Evolutionary conservation across 148 eudicot genomes (phyloP).

Genomic region (Camellia sinensis): DNA sequence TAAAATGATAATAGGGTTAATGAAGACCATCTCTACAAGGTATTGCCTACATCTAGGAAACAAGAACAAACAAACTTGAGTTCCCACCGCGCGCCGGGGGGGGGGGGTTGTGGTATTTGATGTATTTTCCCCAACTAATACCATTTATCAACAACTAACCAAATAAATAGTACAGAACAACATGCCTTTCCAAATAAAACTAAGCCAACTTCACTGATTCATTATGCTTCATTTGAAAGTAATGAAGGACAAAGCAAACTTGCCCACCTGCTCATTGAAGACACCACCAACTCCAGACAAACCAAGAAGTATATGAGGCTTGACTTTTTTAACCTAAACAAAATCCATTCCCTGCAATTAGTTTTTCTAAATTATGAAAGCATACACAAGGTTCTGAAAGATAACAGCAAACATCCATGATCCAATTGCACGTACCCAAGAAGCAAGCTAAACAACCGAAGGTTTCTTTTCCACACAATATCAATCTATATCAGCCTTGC

Average conservation of each 20-base stretch:
- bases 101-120: too few species aligned
- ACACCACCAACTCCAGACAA: conserved; percentile 97
- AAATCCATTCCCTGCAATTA: conserved; percentile 17
- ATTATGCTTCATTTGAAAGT: not conserved
- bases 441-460: conserved; percentile 1
- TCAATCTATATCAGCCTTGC: not conserved
- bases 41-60: too few species aligned
- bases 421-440: not conserved
- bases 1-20: too few species aligned
- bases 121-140: not conserved
- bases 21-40: too few species aligned
- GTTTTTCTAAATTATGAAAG: conserved; percentile 9
- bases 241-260: not conserved
- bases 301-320: conserved; percentile 95
- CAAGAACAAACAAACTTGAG: not conserved
- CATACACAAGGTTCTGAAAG: conserved; percentile 5
- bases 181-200: not conserved
- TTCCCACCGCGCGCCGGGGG: too few species aligned
- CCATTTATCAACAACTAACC: not conserved
- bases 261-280: conserved; percentile 80
- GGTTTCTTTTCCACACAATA: conserved; percentile 3
- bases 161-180: not conserved
- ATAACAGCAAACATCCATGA: not conserved
- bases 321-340: conserved; percentile 78
- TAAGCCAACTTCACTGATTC: not conserved